A percentile compares a stretch with the other conserved stretches of the same genome.
These are phyloP conservation scores for Millerago galiae DNA, from an alignment of 805 yeast species.

Conservation along the genomic window DNA sequence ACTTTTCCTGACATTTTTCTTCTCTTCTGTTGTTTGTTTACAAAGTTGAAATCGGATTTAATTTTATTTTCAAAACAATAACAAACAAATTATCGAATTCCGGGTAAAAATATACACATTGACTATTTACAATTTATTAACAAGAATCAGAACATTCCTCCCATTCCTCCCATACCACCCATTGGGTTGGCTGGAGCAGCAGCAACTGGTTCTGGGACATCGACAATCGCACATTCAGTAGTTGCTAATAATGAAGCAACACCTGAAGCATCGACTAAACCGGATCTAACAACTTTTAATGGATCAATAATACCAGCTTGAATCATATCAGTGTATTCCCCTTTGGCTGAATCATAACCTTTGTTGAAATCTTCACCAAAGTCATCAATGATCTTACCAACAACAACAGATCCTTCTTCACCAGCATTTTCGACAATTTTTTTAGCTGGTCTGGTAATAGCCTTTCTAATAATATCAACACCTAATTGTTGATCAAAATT, in stretches of 20 bases:
- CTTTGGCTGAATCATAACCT: constrained; percentile 92
- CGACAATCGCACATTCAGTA: constrained; percentile 97
- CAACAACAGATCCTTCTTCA: constrained; percentile 95
- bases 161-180: constrained; percentile 61
- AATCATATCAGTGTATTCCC: constrained; percentile 92
- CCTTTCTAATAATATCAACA: constrained; percentile 89
- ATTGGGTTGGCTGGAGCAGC: constrained; percentile 37
- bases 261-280: constrained; percentile 94
- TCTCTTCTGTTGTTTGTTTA: constrained; percentile 9
- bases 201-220: constrained; percentile 78
- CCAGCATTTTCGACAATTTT: constrained; percentile 98
- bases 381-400: constrained; percentile 65
- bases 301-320: constrained; percentile 98
- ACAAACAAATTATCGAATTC: not conserved
- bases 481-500: constrained; percentile 93
- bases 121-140: constrained; percentile 6
- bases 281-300: constrained; percentile 96
- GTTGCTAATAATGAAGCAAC: constrained; percentile 97
- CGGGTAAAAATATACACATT: not conserved
- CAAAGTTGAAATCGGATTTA: constrained; percentile 10
- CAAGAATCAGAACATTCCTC: constrained; percentile 38
- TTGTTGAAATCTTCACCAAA: constrained; percentile 69
- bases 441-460: constrained; percentile 94
- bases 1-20: constrained; percentile 83
- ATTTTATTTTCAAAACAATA: not conserved